phyloP scores from a whole-genome alignment of 2,329 filamentous ascomycete species.

The Ceratocystiopsis brevicomis region DNA sequence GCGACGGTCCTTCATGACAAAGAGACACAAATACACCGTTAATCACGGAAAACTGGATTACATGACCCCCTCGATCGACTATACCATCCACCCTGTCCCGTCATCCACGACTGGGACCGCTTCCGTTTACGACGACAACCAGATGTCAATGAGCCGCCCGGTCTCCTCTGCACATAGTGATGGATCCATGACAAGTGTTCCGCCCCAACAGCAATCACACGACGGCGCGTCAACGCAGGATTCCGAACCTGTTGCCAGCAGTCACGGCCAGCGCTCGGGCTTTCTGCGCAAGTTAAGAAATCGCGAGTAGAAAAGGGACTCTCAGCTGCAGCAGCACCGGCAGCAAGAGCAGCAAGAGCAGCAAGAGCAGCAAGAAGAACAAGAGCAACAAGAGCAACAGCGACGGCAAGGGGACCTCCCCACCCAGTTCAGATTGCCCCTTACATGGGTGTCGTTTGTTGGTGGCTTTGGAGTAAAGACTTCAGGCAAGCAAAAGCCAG shows the following conservation, averaged over 20 bases:
- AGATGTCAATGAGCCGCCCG: conserved; percentile 7
- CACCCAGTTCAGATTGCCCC: too few species aligned
- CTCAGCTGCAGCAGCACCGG: too few species aligned
- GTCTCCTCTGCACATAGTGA: conserved; percentile 5
- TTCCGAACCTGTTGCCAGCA: neutral
- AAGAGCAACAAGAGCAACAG: too few species aligned
- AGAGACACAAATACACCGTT: conserved; percentile 27
- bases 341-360: too few species aligned
- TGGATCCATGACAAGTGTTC: neutral
- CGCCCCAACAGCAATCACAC: neutral
- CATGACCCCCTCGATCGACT: conserved; percentile 4
- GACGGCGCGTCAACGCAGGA: neutral
- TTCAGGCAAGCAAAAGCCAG: too few species aligned
- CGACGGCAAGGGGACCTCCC: too few species aligned
- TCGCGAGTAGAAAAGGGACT: conserved; percentile 1
- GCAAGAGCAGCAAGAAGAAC: too few species aligned
- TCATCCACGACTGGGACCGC: conserved; percentile 19
- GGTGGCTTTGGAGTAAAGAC: too few species aligned
- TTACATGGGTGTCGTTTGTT: too few species aligned
- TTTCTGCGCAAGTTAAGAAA: conserved; percentile 7
- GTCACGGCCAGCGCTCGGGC: neutral
- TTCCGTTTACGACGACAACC: conserved; percentile 15
- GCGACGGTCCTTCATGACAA: conserved; percentile 27
- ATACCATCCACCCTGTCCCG: conserved; percentile 2
- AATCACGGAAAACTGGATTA: conserved; percentile 25